A percentile compares a stretch with the other conserved stretches of the same genome.
Conservation (phyloP, 768 basidiomycete species). For the Obba rivulosa region DNA sequence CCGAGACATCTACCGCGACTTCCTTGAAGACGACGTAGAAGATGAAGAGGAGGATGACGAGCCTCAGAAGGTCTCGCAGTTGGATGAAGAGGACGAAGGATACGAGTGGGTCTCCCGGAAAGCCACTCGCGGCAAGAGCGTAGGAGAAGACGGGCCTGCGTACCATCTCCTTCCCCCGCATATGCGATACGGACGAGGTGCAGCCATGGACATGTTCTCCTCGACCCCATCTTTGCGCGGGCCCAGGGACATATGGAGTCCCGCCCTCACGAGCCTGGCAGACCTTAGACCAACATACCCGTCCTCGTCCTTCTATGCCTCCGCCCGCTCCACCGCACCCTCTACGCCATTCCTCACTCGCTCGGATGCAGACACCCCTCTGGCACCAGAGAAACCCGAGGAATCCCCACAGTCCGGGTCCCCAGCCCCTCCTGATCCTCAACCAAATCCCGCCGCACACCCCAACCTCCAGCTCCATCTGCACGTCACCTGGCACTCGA, state of each 20-base stretch:
- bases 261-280: constrained; percentile 18
- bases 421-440: constrained; percentile 15
- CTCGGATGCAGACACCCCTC: not conserved
- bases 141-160: constrained; percentile 45
- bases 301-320: constrained; percentile 19
- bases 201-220: constrained; percentile 52
- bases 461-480: constrained; percentile 89
- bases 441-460: constrained; percentile 30
- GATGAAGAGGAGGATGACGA: constrained; percentile 31
- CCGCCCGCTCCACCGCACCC: constrained; percentile 10
- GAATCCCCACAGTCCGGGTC: constrained; percentile 3
- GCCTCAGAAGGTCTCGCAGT: constrained; percentile 13
- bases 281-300: constrained; percentile 23
- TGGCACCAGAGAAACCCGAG: not conserved
- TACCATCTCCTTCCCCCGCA: constrained; percentile 74
- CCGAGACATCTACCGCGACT: constrained; percentile 91
- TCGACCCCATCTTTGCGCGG: constrained; percentile 46
- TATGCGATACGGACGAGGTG: constrained; percentile 57
- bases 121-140: constrained; percentile 46
- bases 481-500: constrained; percentile 79
- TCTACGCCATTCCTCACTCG: not conserved
- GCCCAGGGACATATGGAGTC: constrained; percentile 36
- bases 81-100: constrained; percentile 62
- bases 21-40: constrained; percentile 72
- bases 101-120: constrained; percentile 79